Evolutionary conservation across 2,329 filamentous ascomycete species (phyloP), one percentile per base, ranked within the genome.

Genomic region (Talaromyces pinophilus): DNA sequence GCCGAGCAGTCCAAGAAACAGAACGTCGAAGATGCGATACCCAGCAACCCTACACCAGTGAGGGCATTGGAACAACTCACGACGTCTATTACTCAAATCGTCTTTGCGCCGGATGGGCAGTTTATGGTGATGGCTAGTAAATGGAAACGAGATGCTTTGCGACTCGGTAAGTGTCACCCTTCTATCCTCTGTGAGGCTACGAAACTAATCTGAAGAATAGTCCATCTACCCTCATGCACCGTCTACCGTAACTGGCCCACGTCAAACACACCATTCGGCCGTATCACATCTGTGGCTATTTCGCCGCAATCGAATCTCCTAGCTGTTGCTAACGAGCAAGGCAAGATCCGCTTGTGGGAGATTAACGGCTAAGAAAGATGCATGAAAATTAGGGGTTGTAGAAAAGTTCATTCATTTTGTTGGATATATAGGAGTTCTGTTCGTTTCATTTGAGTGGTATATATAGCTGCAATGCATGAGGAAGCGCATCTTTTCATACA

Each of bases 161-260:
- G 91, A 73, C 81, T 99, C 70, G 75, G 81, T 82, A 77, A 48
- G 75, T 15, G 30, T 46, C 19, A 7, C 33, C 15, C 40, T 10
- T 10, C 30, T 42, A 5, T 30, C n/a, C 2, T 17, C 10, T 44
- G 15, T 25, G 59, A 55, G 1, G 22, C 11, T 10, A 5, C 7
- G 7, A 19, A 33, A 55, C 54, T 57, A 57, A 57, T 11, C 17
- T 8, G 38, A 13, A 60, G 2, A 46, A 35, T 19, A 62, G 50
- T 94, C 38, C 95, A 99, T 78, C 81, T 99, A 71, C 93, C 94
- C 0, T 93, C 87, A 71, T 97, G 93, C 78, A 97, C 93, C 1
- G 92, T 98, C 22, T 99, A 95, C 84, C 88, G 90, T 73, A 99
- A 99, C 79, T 99, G 95, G 95, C 95, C 95, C 28, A 99, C 94